phyloP scores from a whole-genome alignment of 768 basidiomycete genomes.

The Sistotremastrum suecicum region DNA sequence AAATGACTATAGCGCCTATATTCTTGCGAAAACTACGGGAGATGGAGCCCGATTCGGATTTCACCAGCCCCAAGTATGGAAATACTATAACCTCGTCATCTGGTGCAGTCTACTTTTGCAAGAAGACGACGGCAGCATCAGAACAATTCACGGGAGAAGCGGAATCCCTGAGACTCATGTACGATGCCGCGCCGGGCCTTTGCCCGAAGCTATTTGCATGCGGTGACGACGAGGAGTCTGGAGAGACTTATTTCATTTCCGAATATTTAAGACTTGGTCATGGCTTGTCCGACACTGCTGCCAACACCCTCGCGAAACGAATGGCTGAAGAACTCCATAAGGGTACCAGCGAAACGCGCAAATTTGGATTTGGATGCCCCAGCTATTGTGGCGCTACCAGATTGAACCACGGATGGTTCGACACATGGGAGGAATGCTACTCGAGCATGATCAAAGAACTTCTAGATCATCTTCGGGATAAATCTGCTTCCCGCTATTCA shows the following conservation, averaged over 20 bases:
- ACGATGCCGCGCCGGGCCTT: slow-evolving; percentile 50
- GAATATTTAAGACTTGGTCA: slow-evolving; percentile 50
- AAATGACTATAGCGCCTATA: too few relatives aligned
- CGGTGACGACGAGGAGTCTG: slow-evolving; percentile 23
- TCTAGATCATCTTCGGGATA: slow-evolving; percentile 28
- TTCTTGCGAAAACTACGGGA: too few relatives aligned
- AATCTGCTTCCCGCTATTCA: slow-evolving; percentile 20
- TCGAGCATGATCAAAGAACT: slow-evolving; percentile 46
- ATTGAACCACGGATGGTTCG: slow-evolving; percentile 58
- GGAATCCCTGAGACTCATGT: slow-evolving; percentile 51
- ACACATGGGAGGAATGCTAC: slow-evolving; percentile 59
- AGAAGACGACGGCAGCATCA: not conserved
- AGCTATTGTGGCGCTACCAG: slow-evolving; percentile 68
- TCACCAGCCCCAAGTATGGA: too few relatives aligned
- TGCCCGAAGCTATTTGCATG: slow-evolving; percentile 42
- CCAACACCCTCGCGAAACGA: slow-evolving; percentile 38
- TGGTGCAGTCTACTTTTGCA: too few relatives aligned
- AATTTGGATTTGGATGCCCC: slow-evolving; percentile 59
- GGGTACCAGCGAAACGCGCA: slow-evolving; percentile 30
- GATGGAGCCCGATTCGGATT: too few relatives aligned
- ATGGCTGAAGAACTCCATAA: slow-evolving; percentile 55
- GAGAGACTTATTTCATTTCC: slow-evolving; percentile 52
- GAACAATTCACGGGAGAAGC: slow-evolving; percentile 62
- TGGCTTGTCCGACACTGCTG: slow-evolving; percentile 30
- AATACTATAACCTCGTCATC: too few relatives aligned